Base-by-base conservation (phyloP, 192 early-diverging fungal genomes). In the Backusella westeae region DNA sequence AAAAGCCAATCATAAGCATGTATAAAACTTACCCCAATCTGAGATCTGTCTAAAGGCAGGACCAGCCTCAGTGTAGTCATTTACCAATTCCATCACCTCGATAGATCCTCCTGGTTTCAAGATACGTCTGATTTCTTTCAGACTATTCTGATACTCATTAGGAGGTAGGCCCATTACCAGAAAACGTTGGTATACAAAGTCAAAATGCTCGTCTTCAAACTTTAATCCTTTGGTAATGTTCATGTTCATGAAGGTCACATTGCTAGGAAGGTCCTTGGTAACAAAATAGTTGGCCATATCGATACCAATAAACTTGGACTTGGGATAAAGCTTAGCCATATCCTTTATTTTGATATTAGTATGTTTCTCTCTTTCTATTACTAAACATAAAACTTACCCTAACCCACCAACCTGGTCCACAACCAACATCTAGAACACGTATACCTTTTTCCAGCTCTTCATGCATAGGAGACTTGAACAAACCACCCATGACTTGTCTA, bases 321-420 rank as follows among this genome's bases (percentile, higher is more conserved):
- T 79, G 6, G 82, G 82, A 53, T 83, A 80, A 2, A 65, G 15
- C 5, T 53, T 23, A 19, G 82, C 82, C 82, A 83, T 83, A 19
- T 83, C 82, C 79, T 80, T 65, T 53, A 36, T 53, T n/a, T 4
- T 14, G 15, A 7, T 39, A 44, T 26, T 41, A 39, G 35, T 34
- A 42, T 19, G 35, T 12, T 34, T 68, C 29, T 29, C 6, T 26
- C 23, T 34, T 19, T 49, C 15, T 12, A 38, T 34, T 39, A 10
- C n/a, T 26, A 34, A 10, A 21, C n/a, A 6, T n/a, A 21, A 4
- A 8, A 68, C 69, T 78, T 41, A 78, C 81, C 29, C 73, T 9
- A 3, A 75, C 77, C 82, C 82, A 83, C 67, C 71, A 79, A 14
- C 82, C 82, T 23, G 82, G 78, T 8, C 82, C 82, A 77, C 82